Conservation (phyloP, 768 basidiomycete species). For the Cubamyces lactineus region DNA sequence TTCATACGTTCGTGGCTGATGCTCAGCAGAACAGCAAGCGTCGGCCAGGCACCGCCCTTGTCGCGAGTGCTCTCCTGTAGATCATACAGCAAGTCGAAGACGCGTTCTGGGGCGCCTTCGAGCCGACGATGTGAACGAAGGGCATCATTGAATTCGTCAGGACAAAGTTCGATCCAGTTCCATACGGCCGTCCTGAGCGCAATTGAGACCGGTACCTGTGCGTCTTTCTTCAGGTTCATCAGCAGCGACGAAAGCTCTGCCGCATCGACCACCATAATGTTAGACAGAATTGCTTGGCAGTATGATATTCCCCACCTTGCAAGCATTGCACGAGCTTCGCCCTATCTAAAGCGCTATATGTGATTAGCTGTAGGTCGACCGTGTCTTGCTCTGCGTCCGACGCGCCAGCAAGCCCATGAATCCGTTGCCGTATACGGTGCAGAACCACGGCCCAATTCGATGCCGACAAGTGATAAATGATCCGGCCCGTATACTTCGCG, state of each 20-base stretch:
- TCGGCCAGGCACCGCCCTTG: slow-evolving; percentile 72
- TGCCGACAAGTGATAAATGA: slow-evolving; percentile 85
- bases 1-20: slow-evolving; percentile 75
- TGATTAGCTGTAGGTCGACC: slow-evolving; percentile 76
- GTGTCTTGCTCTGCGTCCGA: slow-evolving; percentile 63
- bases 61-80: slow-evolving; percentile 42
- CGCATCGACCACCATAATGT: slow-evolving; percentile 3
- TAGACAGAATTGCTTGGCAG: neutral
- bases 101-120: slow-evolving; percentile 83
- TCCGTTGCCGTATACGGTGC: slow-evolving; percentile 66
- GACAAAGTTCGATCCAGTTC: slow-evolving; percentile 87
- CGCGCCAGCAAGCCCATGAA: slow-evolving; percentile 61
- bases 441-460: slow-evolving; percentile 87
- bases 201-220: slow-evolving; percentile 70
- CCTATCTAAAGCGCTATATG: slow-evolving; percentile 75
- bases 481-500: slow-evolving; percentile 71
- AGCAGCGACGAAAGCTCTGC: slow-evolving; percentile 80
- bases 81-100: slow-evolving; percentile 79
- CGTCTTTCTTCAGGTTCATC: slow-evolving; percentile 77
- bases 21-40: slow-evolving; percentile 72
- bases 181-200: slow-evolving; percentile 80
- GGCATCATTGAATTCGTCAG: slow-evolving; percentile 76
- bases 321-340: slow-evolving; percentile 69
- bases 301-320: slow-evolving; percentile 50
- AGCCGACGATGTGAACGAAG: slow-evolving; percentile 62